Evolutionary conservation across 768 basidiomycete species (phyloP).

Genomic region (Termitomyces sp.): DNA sequence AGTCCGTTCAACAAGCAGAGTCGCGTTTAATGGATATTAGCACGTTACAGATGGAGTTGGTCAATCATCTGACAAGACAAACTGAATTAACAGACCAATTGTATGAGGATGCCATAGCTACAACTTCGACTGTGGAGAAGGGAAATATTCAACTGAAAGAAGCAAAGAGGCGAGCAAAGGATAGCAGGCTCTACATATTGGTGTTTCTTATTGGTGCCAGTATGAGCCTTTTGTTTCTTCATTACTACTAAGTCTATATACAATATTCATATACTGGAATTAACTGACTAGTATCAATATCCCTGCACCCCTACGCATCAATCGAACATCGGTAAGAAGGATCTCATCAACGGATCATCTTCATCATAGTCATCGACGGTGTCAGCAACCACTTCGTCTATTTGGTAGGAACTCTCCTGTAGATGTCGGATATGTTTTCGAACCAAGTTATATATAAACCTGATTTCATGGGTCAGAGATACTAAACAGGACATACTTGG

Average conservation of each 20-base stretch:
- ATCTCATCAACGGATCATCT: constrained; percentile 52
- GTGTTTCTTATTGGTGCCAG: constrained; percentile 92
- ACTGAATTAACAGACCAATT: constrained; percentile 90
- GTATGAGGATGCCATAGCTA: constrained; percentile 91
- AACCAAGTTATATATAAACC: constrained; percentile 65
- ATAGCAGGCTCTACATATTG: constrained; percentile 85
- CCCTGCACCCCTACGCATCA: not conserved
- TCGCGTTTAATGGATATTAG: constrained; percentile 90
- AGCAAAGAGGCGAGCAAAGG: constrained; percentile 82
- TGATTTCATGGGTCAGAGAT: constrained; percentile 24
- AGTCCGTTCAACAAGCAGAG: constrained; percentile 90
- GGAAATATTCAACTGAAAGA: constrained; percentile 90
- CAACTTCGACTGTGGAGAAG: constrained; percentile 80
- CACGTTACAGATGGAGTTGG: constrained; percentile 87
- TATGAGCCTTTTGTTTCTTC: constrained; percentile 87
- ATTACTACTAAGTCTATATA: constrained; percentile 54
- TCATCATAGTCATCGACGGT: constrained; percentile 59
- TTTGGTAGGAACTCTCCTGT: constrained; percentile 42
- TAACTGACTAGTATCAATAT: not conserved
- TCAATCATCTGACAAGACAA: constrained; percentile 83
- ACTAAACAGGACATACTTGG: not conserved
- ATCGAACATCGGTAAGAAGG: constrained; percentile 7
- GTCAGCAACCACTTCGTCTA: constrained; percentile 55
- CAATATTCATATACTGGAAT: constrained; percentile 1
- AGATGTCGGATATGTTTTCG: constrained; percentile 57